phyloP scores from a whole-genome alignment of 176 grass and related monocot genomes.

The Carex kokanica region DNA sequence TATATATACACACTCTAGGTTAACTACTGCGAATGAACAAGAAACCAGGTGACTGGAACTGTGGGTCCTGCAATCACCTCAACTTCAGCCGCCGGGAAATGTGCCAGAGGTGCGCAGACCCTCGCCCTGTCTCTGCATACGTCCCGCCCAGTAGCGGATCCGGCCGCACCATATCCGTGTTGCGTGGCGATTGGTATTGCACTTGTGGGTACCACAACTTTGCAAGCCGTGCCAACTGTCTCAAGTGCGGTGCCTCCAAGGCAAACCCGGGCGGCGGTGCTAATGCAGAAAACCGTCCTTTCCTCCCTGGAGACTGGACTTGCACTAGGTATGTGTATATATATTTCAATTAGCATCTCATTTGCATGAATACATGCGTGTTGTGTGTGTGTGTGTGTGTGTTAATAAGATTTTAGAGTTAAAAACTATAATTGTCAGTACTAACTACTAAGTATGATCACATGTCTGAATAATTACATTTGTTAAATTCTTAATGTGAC shows the following conservation, averaged over 20 bases:
- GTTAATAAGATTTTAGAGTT: background rate
- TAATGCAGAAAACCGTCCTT: slow-evolving; percentile 30
- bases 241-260: slow-evolving; percentile 67
- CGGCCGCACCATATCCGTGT: slow-evolving; percentile 32
- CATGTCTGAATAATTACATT: background rate
- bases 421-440: background rate
- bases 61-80: slow-evolving; percentile 69
- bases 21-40: slow-evolving; percentile 53
- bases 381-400: background rate
- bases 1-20: background rate
- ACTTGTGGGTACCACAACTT: slow-evolving; percentile 92
- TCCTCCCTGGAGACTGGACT: slow-evolving; percentile 71
- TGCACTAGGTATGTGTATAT: slow-evolving; percentile 80
- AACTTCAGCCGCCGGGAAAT: slow-evolving; percentile 90
- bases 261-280: slow-evolving; percentile 39
- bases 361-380: background rate
- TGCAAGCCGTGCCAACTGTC: slow-evolving; percentile 79
- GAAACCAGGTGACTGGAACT: slow-evolving; percentile 98
- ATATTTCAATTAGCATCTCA: slow-evolving; percentile 21
- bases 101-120: slow-evolving; percentile 71
- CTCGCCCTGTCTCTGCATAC: slow-evolving; percentile 35
- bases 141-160: slow-evolving; percentile 7
- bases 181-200: slow-evolving; percentile 95
- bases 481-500: background rate
- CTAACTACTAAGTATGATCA: background rate